These are phyloP conservation scores for Venturia oleaginea DNA, from an alignment of 2,329 filamentous ascomycete species.

Conservation along the genomic window DNA sequence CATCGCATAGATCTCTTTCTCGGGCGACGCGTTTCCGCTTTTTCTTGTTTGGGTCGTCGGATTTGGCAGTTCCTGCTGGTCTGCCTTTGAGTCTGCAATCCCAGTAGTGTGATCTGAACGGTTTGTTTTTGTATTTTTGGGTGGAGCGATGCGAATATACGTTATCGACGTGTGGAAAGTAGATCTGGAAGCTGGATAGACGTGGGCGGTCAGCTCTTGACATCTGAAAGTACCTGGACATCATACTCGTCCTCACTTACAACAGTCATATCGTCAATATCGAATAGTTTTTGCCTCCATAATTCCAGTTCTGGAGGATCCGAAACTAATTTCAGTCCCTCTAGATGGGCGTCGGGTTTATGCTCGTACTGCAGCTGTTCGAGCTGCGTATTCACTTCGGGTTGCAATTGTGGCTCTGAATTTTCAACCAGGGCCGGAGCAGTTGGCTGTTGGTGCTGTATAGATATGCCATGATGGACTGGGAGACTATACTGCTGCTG, in stretches of 20 bases:
- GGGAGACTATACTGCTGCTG: slow-evolving; percentile 2
- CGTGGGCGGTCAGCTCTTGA: slow-evolving; percentile 15
- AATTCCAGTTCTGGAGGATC: slow-evolving; percentile 58
- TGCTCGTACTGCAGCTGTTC: neutral
- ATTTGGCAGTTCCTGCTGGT: slow-evolving; percentile 69
- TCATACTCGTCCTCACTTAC: slow-evolving; percentile 64
- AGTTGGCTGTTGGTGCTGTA: neutral
- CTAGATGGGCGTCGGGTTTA: slow-evolving; percentile 22
- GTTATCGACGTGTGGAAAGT: slow-evolving; percentile 77
- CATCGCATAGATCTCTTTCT: slow-evolving; percentile 70
- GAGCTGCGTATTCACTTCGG: neutral
- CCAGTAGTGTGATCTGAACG: slow-evolving; percentile 78
- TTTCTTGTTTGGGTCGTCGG: slow-evolving; percentile 71
- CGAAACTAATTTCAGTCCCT: slow-evolving; percentile 47
- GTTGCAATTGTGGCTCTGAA: neutral
- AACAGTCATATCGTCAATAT: slow-evolving; percentile 64
- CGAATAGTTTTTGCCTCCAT: slow-evolving; percentile 66
- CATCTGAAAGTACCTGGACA: slow-evolving; percentile 8
- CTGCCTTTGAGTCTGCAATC: slow-evolving; percentile 75
- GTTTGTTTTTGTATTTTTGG: slow-evolving; percentile 70
- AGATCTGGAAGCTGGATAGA: slow-evolving; percentile 57
- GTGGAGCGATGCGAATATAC: slow-evolving; percentile 78
- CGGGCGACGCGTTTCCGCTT: slow-evolving; percentile 69
- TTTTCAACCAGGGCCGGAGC: neutral
- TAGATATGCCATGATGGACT: slow-evolving; percentile 5